Evolutionary conservation across 495 filamentous ascomycete genomes (phyloP), one percentile per base, ranked within the genome.

Genomic region (Bryoglossum gracile): DNA sequence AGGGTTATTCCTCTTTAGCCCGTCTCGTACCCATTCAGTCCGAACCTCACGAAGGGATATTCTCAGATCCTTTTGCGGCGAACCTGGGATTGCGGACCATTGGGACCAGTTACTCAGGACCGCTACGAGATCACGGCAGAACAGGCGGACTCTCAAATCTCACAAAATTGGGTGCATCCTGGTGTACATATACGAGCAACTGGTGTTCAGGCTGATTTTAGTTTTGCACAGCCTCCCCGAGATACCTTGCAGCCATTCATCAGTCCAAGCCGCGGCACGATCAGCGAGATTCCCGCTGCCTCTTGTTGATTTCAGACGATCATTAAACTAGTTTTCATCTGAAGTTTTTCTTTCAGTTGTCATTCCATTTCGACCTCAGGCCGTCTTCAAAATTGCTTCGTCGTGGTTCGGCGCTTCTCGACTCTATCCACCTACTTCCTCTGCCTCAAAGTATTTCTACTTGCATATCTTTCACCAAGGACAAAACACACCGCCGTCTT

Each of bases 191-290:
- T 34, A 34, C 16, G 16, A 23, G 25, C 18, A 11, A 30, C 3
- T 34, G 43, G 18, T 32, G 22, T 24, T 38, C 33, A 47, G 33
- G 16, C 33, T 47, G 44, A 47, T 25, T 25, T 26, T 34, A 47
- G n/a, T 16, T 2, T 38, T 47, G 44, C 44, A 47, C 33, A 37
- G 44, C 44, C 44, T 46, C 34, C 33, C 44, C 41, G 41, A 43
- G 41, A 3, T 32, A 16, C 41, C 41, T 14, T 32, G 14, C 13
- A 8, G 8, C 41, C 9, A 18, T 13, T 5, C 18, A 23, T 43
- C 24, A 42, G 11, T 8, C 38, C 17, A 42, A 25, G 19, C 25
- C 23, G 41, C 41, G 23, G 41, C 41, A 42, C 19, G 38, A 25
- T 36, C 25, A 23, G 25, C n/a, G 38, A 23, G 21, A 42, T 10